Conservation (phyloP, 192 early-diverging fungal genomes). For the Glomus cerebriforme region DNA sequence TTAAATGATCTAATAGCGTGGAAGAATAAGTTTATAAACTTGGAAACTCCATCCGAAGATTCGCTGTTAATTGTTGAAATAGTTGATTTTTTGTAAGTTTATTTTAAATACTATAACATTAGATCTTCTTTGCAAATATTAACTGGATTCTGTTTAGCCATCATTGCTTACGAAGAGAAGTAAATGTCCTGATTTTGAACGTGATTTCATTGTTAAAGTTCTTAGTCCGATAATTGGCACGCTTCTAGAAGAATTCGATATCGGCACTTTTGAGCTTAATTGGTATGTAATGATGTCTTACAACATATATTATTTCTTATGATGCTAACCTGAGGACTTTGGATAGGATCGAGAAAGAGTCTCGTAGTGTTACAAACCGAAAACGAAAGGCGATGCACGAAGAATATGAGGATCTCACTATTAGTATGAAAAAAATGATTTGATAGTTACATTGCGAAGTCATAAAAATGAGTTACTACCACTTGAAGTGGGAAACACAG, state of each 20-base stretch:
- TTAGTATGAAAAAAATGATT: constrained; percentile 7
- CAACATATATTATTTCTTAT: background rate
- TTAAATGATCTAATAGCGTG: too few species aligned
- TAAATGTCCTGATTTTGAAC: constrained; percentile 12
- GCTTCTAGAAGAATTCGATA: constrained; percentile 19
- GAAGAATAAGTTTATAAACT: too few species aligned
- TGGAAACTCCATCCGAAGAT: too few species aligned
- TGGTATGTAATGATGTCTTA: background rate
- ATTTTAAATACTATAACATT: too few species aligned
- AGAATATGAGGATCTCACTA: background rate
- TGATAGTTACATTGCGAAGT: constrained; percentile 16
- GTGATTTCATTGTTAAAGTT: background rate
- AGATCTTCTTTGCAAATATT: constrained; percentile 16
- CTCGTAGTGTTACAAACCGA: constrained; percentile 21
- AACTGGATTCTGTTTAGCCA: background rate
- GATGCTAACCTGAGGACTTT: background rate
- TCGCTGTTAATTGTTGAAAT: too few species aligned
- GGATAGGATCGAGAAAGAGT: constrained; percentile 26
- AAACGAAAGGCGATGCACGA: constrained; percentile 23
- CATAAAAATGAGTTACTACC: constrained; percentile 1
- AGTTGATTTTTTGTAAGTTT: too few species aligned
- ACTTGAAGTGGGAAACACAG: constrained; percentile 30
- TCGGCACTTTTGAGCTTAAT: background rate
- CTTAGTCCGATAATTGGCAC: background rate
- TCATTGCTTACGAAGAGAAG: background rate